These are phyloP conservation scores for Sporothrix phasma DNA, from an alignment of 2,329 filamentous ascomycete species.

Conservation along the genomic window DNA sequence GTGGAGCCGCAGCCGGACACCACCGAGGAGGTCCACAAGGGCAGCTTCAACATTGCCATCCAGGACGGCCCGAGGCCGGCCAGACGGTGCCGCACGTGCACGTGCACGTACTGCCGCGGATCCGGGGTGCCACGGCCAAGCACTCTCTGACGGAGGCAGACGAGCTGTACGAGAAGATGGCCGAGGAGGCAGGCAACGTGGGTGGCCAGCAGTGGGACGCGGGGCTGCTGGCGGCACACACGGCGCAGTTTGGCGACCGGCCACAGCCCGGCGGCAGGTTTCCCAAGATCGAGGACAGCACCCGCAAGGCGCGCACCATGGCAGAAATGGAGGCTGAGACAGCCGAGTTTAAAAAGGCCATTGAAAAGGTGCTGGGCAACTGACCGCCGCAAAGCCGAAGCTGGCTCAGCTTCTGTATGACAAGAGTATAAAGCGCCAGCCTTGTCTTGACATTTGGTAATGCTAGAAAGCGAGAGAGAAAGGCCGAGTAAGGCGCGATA, in stretches of 20 bases:
- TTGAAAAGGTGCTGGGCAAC: conserved; percentile 22
- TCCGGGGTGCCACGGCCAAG: conserved; percentile 42
- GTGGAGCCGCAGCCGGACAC: conserved; percentile 2
- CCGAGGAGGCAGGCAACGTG: conserved; percentile 76
- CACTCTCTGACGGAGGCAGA: conserved; percentile 41
- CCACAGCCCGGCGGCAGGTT: conserved; percentile 49
- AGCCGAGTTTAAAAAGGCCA: conserved; percentile 46
- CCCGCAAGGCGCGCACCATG: conserved; percentile 54
- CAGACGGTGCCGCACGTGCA: conserved; percentile 94
- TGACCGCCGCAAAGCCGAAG: background rate
- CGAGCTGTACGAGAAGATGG: conserved; percentile 72
- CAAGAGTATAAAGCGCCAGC: background rate
- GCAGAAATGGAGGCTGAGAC: conserved; percentile 78
- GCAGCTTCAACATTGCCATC: conserved; percentile 86
- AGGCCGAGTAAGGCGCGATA: too few species aligned
- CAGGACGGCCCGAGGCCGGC: conserved; percentile 81
- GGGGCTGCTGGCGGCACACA: background rate
- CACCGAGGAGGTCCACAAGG: conserved; percentile 21
- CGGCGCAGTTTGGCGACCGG: conserved; percentile 19
- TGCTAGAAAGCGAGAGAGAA: background rate
- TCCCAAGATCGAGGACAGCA: conserved; percentile 60
- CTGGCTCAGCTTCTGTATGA: too few species aligned
- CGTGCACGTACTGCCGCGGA: conserved; percentile 78
- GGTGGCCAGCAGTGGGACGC: conserved; percentile 56
- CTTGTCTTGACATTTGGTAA: background rate